Conservation (phyloP, 805 yeast genomes). For the Wickerhamiella vanderwaltii region DNA sequence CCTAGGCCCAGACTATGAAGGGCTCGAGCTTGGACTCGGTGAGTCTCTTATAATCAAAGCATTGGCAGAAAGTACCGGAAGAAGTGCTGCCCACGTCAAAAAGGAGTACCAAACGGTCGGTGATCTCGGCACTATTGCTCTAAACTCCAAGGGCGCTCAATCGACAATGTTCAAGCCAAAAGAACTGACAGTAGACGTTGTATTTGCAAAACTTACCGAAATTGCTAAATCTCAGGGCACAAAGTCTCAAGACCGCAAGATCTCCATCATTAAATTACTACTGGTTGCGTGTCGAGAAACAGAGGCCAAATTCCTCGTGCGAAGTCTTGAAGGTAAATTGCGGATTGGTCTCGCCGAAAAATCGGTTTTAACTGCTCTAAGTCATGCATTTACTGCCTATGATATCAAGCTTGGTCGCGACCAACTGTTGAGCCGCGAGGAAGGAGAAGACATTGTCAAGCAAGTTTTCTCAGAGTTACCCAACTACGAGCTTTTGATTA, state of each 20-base stretch:
- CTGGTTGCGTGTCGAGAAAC: slow-evolving; percentile 71
- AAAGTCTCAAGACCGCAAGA: slow-evolving; percentile 69
- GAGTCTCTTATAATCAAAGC: slow-evolving; percentile 83
- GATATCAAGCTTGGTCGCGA: slow-evolving; percentile 36
- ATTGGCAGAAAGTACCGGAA: slow-evolving; percentile 79
- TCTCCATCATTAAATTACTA: slow-evolving; percentile 68
- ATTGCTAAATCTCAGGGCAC: slow-evolving; percentile 73
- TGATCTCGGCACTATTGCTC: slow-evolving; percentile 84
- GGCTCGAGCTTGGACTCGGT: slow-evolving; percentile 85
- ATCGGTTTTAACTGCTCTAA: slow-evolving; percentile 69
- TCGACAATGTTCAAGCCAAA: slow-evolving; percentile 89
- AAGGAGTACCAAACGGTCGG: slow-evolving; percentile 68
- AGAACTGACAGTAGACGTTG: slow-evolving; percentile 58
- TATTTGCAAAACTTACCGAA: slow-evolving; percentile 57
- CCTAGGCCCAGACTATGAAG: slow-evolving; percentile 93
- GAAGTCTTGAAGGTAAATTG: slow-evolving; percentile 85
- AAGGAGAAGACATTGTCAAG: slow-evolving; percentile 65
- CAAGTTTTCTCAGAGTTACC: slow-evolving; percentile 87
- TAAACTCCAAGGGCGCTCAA: slow-evolving; percentile 69
- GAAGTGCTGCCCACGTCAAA: slow-evolving; percentile 57
- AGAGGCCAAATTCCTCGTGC: slow-evolving; percentile 82
- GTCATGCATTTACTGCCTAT: slow-evolving; percentile 64
- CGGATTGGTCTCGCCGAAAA: slow-evolving; percentile 92
- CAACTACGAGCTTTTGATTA: slow-evolving; percentile 70
- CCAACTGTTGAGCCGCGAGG: slow-evolving; percentile 34